phyloP scores from a whole-genome alignment of 306 rosid genomes.

The Argentina anserina region DNA sequence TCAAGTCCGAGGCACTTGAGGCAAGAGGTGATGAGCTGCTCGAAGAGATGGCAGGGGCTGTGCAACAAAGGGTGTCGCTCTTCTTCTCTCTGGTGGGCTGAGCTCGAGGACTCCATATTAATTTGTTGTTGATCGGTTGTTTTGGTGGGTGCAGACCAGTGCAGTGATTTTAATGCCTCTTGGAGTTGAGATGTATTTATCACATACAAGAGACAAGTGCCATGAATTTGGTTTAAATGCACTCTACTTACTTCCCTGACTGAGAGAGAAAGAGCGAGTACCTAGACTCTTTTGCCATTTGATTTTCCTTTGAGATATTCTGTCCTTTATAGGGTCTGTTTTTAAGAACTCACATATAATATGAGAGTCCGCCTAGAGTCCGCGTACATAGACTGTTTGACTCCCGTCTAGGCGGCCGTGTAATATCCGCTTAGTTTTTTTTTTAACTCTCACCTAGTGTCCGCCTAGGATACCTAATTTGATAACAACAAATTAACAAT shows the following conservation, averaged over 20 bases:
- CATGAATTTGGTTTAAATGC: not conserved
- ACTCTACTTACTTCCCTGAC: not conserved
- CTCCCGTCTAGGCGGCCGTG: no score
- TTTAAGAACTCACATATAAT: no score
- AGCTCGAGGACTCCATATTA: not conserved
- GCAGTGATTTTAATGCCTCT: not conserved
- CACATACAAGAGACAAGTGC: not conserved
- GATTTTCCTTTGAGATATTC: not conserved
- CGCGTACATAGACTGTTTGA: no score
- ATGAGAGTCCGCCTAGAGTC: no score
- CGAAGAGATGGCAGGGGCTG: conserved; percentile 36
- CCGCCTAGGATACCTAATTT: no score
- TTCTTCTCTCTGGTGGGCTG: not conserved
- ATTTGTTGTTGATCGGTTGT: not conserved
- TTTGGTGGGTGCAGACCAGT: not conserved
- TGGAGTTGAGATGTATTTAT: not conserved
- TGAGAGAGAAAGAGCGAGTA: not conserved
- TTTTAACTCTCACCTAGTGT: no score
- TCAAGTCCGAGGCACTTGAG: conserved; percentile 34
- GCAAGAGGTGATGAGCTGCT: conserved; percentile 31
- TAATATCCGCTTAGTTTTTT: no score
- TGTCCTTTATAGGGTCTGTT: not conserved
- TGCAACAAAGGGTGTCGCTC: not conserved
- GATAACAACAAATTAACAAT: no score
- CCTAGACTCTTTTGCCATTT: not conserved